Conservation (phyloP, 1,284 basidiomycete genomes). For the Hypsizygus ulmarius region DNA sequence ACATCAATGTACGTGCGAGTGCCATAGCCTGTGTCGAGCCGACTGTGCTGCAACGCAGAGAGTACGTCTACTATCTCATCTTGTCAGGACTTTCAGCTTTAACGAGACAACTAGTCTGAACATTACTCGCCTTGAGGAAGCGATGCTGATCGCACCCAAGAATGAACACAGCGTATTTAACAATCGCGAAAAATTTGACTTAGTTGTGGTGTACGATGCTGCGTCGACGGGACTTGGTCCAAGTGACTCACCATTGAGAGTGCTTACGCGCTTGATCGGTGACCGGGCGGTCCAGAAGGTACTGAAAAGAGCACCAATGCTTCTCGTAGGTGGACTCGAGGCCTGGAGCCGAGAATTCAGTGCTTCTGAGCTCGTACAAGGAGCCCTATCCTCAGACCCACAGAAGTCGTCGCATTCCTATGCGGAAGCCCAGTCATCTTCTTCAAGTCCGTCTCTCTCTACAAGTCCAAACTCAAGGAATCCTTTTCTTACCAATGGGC, state of each 20-base stretch:
- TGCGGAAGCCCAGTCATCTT: conserved; percentile 4
- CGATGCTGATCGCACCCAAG: conserved; percentile 70
- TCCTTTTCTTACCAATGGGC: conserved; percentile 20
- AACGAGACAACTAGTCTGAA: conserved; percentile 52
- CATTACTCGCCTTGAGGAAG: conserved; percentile 70
- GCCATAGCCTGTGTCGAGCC: conserved; percentile 88
- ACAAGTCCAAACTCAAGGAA: conserved; percentile 23
- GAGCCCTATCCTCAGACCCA: conserved; percentile 15
- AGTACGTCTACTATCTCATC: conserved; percentile 46
- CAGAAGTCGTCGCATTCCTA: conserved; percentile 1
- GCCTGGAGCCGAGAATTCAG: conserved; percentile 78
- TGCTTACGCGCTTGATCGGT: conserved; percentile 68
- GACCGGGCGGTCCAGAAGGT: conserved; percentile 72
- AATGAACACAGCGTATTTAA: conserved; percentile 72
- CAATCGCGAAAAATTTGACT: conserved; percentile 84
- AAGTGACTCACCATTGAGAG: conserved; percentile 50
- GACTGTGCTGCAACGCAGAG: conserved; percentile 63
- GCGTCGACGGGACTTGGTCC: conserved; percentile 59
- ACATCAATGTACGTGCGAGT: conserved; percentile 55
- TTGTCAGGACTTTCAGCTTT: conserved; percentile 3
- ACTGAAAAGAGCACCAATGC: conserved; percentile 76
- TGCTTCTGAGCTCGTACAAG: conserved; percentile 40
- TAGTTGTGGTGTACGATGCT: conserved; percentile 88
- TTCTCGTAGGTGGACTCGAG: conserved; percentile 84
- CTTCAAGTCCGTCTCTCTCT: conserved; percentile 7